Evolutionary conservation across 257 asterid genomes (phyloP), one percentile per base, ranked within the genome.

Genomic region (Coffea eugenioides): DNA sequence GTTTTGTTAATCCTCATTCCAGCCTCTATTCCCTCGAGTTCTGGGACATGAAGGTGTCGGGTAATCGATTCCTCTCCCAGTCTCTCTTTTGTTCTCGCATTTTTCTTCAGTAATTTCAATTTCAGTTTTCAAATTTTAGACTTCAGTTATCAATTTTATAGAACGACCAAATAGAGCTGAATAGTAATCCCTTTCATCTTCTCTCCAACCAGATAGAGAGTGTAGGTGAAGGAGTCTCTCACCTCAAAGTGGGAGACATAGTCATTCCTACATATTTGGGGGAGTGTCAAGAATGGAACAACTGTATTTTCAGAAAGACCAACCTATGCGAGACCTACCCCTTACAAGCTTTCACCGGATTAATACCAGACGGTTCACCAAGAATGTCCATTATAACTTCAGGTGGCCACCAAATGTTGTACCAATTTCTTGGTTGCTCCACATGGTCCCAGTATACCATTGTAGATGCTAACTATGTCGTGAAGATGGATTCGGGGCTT

Each of bases 11-110:
- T 27, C 27, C 27, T 27, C 27, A 27, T 27, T 27, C 27, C 27
- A 27, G 27, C 27, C 27, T 27, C 27, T 27, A 27, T 27, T 27
- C 27, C 27, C 27, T 59, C 89, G 94, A 73, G 82, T 90, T 74
- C 91, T 88, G 69, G 97, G 97, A 45, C 98, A 93, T 61, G 98
- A 93, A 90, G 98, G 98, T 69, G 97, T 83, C 23, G 98, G 98
- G 96, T 93, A 84, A 87, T 39, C 78, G 0, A 8, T 41, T 43
- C 34, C 56, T 57, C 54, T 3, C 56, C 8, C 54, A 39, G 4
- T 39, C 41, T 3, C 41, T 3, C 9, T n/a, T 61, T 7, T 61
- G 31, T 61, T 23, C n/a, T 61, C 41, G 25, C 25, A 21, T 20
- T 21, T n/a, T 31, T 0, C 0, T 39, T 39, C 41, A 39, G 41